Evolutionary conservation across 2,329 filamentous ascomycete species (phyloP), one percentile per base, ranked within the genome.

Genomic region (Colletotrichum eleusines): DNA sequence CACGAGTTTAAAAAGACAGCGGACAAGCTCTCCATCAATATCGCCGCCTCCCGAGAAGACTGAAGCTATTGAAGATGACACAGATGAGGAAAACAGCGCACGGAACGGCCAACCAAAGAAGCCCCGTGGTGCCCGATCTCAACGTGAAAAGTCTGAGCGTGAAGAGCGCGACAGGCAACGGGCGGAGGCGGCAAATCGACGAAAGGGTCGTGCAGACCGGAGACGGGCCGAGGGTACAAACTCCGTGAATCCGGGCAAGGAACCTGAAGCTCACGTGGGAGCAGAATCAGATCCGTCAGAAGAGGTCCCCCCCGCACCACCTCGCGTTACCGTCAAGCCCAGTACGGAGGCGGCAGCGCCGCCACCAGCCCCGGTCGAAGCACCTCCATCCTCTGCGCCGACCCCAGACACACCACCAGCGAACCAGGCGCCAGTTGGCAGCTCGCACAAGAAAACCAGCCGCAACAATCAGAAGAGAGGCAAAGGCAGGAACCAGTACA

Each of bases 401-500:
- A 73, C 81, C 2, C 82, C 85, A 1, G 85, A 87, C 61, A 85
- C 85, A 0, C 84, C 86, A 14, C 84, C 84, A 9, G 75, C 83
- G 14, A 76, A 75, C 9, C 77, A 76, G 6, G 75, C 80, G 64
- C 76, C 85, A 66, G 78, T 85, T 23, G 79, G 78, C 66, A 82
- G 78, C 73, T 83, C 85, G 2, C 85, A 87, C 67, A 93, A 92
- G 78, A 92, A 91, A 75, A 81, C 81, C 68, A 85, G 90, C 76
- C 87, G 89, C 75, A 86, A 90, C 8, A 85, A 88, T 74, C 90
- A 91, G 76, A 90, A 91, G 72, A 89, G 90, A 75, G 90, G 87
- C 44, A 90, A 91, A 69, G 91, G 92, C 23, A 90, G 92, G 73
- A 96, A 95, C 74, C 94, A 96, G 79, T 95, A 95, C 76, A 95